Conservation (phyloP, 2,329 filamentous ascomycete species). For the Penicillium sp. region DNA sequence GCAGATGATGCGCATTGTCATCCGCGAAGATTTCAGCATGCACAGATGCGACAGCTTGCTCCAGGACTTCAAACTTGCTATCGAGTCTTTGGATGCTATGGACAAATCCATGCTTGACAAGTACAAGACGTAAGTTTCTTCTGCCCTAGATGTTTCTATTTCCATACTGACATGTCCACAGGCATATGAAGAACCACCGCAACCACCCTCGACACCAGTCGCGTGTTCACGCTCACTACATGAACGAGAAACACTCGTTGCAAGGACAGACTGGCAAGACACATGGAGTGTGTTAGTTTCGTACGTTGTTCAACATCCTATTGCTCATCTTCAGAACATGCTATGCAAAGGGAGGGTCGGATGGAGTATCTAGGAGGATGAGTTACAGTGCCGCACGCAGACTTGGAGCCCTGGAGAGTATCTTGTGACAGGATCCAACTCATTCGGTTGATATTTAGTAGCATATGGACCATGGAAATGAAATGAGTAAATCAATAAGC, state of each 20-base stretch:
- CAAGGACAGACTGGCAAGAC: slow-evolving; percentile 88
- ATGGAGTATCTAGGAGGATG: neutral
- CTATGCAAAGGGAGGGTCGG: neutral
- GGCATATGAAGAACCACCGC: slow-evolving; percentile 49
- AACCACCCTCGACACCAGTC: slow-evolving; percentile 44
- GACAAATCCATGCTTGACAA: slow-evolving; percentile 62
- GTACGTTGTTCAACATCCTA: neutral
- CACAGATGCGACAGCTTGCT: slow-evolving; percentile 71
- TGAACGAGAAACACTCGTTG: slow-evolving; percentile 73
- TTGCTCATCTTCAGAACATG: neutral
- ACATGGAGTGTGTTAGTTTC: slow-evolving; percentile 63
- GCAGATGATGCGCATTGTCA: slow-evolving; percentile 86
- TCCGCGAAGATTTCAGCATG: slow-evolving; percentile 83
- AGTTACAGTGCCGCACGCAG: neutral
- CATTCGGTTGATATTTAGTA: neutral
- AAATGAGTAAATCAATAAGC: neutral
- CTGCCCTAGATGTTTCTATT: neutral
- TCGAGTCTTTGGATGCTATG: slow-evolving; percentile 63
- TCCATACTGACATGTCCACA: slow-evolving; percentile 13
- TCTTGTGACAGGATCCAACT: neutral
- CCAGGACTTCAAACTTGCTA: slow-evolving; percentile 66
- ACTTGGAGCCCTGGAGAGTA: too few species aligned
- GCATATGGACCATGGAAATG: neutral
- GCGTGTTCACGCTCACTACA: slow-evolving; percentile 46
- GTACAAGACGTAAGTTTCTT: slow-evolving; percentile 52